Percentiles rank a stretch among this genome's conserved stretches.
Evolutionary conservation across 257 asterid genomes (phyloP).

Genomic region (Nicotiana paniculata): DNA sequence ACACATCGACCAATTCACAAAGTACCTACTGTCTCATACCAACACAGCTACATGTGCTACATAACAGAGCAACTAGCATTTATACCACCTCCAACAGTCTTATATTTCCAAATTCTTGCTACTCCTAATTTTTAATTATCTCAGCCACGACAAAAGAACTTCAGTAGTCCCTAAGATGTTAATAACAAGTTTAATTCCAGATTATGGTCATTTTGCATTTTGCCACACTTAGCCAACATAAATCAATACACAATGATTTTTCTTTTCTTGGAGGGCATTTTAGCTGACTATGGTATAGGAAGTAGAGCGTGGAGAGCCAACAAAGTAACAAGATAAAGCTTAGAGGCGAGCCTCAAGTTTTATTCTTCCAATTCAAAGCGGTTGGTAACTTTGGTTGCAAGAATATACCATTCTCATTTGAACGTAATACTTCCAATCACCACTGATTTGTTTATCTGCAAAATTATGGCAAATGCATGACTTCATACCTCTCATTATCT

Average conservation of each 20-base stretch:
- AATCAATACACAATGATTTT: not conserved
- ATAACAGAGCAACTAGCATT: not conserved
- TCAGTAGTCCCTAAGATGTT: not conserved
- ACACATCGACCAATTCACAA: not conserved
- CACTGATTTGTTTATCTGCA: not conserved
- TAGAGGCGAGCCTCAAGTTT: not conserved
- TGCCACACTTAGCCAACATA: not conserved
- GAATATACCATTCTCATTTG: not conserved
- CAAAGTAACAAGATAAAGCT: not conserved
- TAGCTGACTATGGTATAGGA: not conserved
- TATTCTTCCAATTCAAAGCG: too few relatives aligned
- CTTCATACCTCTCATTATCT: not conserved
- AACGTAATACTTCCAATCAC: not conserved
- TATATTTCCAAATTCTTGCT: not conserved
- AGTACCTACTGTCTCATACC: not conserved
- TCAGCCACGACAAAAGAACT: not conserved
- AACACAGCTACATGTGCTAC: not conserved
- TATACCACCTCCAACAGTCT: not conserved
- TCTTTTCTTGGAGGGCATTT: not conserved
- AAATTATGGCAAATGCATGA: not conserved
- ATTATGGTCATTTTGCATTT: not conserved
- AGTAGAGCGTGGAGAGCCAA: not conserved
- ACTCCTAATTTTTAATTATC: not conserved
- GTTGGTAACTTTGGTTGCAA: not conserved
- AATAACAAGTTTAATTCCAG: not conserved